Base-by-base conservation (phyloP, 2,329 filamentous ascomycete genomes). In the Penicillium aurantiogriseum region DNA sequence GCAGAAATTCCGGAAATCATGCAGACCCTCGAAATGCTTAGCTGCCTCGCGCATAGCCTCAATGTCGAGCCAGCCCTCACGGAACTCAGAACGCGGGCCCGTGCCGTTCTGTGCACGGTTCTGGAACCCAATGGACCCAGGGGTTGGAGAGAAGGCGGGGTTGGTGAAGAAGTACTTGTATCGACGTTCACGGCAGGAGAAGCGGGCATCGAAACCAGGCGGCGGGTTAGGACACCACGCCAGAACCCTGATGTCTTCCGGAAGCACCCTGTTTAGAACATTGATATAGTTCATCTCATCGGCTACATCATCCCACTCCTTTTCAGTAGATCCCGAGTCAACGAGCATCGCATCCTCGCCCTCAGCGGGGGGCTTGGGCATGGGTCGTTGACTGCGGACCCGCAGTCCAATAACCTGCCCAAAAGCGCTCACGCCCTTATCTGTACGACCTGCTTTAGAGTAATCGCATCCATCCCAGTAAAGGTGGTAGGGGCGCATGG, bases 91-190 rank as follows among this genome's bases (percentile, higher is more conserved):
- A 19, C 56, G 56, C 13, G 59, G 55, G 29, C 69, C 67, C 4
- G 64, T 60, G 63, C 61, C 57, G 27, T 54, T 60, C 36, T 62
- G 55, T 35, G 54, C 58, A 50, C 68, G 66, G 63, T 65, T 69
- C 36, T 78, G 76, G 45, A 84, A 74, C 5, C 83, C 84, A 38
- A 82, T 60, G 21, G 80, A 70, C 1, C 81, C 77, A 0, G 88
- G 85, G 5, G 84, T 80, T 0, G 91, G 91, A 2, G 85, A 79
- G 70, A 91, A 96, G 1, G 89, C 90, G 0, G 94, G 94, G 71
- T 97, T 91, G 0, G 94, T 97, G 79, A 99, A 99, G 80, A 96
- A 97, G 77, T 99, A 99, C 57, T 91, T 87, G 78, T 99, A 99
- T 64, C 90, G 88, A 23, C 94, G 84, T 76, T 97, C 92, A 60